Conservation (phyloP, 176 grass and related monocot species). For the bread wheat (Triticum aestivum) region IWGSC_CS_RefSeq_v2.1 NC_057798.1:1957367-1957866, state of each 20-base stretch:
- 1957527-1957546: not conserved
- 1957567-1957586: no score
- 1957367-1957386: not conserved
- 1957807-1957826: not conserved
- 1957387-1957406: not conserved
- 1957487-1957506: not conserved
- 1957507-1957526: not conserved
- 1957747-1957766: no score
- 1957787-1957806: not conserved
- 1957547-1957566: not conserved
- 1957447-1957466: not conserved
- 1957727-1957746: no score
- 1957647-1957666: no score
- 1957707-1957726: not conserved
- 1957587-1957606: no score
- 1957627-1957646: no score
- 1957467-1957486: not conserved
- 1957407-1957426: constrained; percentile 12
- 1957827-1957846: not conserved
- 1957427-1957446: not conserved
- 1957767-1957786: no score
- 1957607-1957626: no score
- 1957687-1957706: not conserved
- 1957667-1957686: no score
- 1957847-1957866: not conserved